A percentile compares a stretch with the other conserved stretches of the same genome.
These are phyloP conservation scores for Isochrysis galbana DNA, from an alignment of 78 protist species.

Conservation along the genomic window DNA sequence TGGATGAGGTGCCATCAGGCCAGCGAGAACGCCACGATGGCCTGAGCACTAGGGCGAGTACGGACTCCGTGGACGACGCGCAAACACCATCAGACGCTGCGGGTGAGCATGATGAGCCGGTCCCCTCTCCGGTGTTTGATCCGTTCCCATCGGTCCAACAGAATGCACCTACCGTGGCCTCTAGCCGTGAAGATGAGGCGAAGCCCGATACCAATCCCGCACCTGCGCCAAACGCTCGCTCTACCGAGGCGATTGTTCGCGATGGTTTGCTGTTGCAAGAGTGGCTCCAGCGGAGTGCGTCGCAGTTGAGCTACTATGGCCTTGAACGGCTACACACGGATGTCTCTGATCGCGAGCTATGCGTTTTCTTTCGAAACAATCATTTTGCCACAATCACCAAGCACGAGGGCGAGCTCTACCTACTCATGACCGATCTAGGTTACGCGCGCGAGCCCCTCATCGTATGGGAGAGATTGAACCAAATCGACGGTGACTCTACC, in stretches of 20 bases:
- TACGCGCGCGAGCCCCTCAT: conserved; percentile 31
- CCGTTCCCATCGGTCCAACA: too few species aligned
- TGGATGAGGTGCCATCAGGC: too few species aligned
- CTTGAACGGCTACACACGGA: conserved; percentile 1
- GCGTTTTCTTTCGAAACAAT: conserved; percentile 64
- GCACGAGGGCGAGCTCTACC: conserved; percentile 37
- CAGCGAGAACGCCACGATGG: too few species aligned
- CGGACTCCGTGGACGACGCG: too few species aligned
- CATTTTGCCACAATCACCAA: conserved; percentile 55
- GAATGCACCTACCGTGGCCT: too few species aligned
- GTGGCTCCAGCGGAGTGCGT: neutral
- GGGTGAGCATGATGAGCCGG: neutral
- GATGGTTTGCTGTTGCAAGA: neutral
- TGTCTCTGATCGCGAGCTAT: conserved; percentile 26
- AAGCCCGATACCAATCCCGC: too few species aligned
- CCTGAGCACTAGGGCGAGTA: too few species aligned
- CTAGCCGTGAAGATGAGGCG: too few species aligned
- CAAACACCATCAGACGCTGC: too few species aligned
- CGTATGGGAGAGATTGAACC: conserved; percentile 34
- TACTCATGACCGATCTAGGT: conserved; percentile 56
- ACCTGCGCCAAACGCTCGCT: neutral
- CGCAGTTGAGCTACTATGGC: neutral
- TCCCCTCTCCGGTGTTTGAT: too few species aligned
- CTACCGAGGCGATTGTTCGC: neutral
- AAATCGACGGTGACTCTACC: conserved; percentile 26